Evolutionary conservation across 208 protist genomes (phyloP).

Genomic region (Acanthamoeba lenticulata): DNA sequence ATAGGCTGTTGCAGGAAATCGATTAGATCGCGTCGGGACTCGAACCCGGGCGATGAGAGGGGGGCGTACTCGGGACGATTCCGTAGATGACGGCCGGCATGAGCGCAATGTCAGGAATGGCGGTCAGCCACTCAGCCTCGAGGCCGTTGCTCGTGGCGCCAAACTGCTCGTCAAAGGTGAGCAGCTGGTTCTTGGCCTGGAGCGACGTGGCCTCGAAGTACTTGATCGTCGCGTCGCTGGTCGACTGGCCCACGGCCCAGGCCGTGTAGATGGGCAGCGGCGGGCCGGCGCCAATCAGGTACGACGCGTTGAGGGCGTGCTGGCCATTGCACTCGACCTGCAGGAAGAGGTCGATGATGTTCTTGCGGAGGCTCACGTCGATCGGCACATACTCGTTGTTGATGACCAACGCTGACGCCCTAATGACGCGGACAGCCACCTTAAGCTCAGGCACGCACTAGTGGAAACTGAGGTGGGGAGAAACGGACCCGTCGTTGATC

Average conservation of each 20-base stretch:
- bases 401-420: not conserved
- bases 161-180: not conserved
- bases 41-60: not conserved
- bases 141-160: not conserved
- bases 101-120: not conserved
- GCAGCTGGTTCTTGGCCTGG: not conserved
- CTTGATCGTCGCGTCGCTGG: not conserved
- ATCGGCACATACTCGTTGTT: not conserved
- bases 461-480: not conserved
- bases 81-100: not conserved
- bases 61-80: not conserved
- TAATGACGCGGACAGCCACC: not conserved
- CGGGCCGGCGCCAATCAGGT: not conserved
- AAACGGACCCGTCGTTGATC: not conserved
- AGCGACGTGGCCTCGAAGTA: not conserved
- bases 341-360: not conserved
- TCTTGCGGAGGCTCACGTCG: not conserved
- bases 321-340: not conserved
- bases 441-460: too few relatives aligned
- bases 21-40: not conserved
- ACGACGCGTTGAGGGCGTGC: not conserved
- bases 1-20: not conserved
- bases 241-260: not conserved
- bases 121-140: not conserved
- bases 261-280: not conserved